Evolutionary conservation across 768 basidiomycete species (phyloP), one percentile per base, ranked within the genome.

Genomic region (Tricholoma saponaceum): DNA sequence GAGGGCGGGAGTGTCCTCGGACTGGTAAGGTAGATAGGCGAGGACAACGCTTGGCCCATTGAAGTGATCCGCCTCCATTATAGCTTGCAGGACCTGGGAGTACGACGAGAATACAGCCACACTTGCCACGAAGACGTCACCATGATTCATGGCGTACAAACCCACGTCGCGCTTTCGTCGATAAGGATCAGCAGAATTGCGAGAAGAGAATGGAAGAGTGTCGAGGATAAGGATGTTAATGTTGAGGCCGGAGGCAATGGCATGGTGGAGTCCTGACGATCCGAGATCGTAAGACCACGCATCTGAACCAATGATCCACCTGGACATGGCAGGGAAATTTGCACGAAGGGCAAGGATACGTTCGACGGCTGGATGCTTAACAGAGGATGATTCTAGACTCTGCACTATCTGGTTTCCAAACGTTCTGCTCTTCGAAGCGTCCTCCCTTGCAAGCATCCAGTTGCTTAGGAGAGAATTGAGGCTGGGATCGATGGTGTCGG

Each of bases 271-370:
- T 50, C 96, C 97, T 1, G 94, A 96, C 2, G 93, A 85, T 41
- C 96, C 97, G 41, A 98, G 84, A 72, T 98, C 97, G 69, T 97
- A 93, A 0, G 95, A 90, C 97, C 97, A 98, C 0, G 92, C 90
- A 69, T 99, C 97, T 18, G 95, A 98, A 18, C 96, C 95, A 64
- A 99, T 89, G 71, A 99, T 98, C 97, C 97, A 99, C 58, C 91
- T 81, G 6, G 92, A 94, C 35, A 77, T 77, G 7, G 85, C 76
- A 41, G 83, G 75, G 63, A 97, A 83, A 62, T 86, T 82, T 18
- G 82, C 72, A 39, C 79, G 79, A 10, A 89, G 75, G 14, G 79
- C 66, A 35, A 92, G 79, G 46, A 92, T 79, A 26, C 78, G 79
- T 39, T 83, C 72, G 4, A 81, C 83, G 8, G 79, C 72, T 4